These are phyloP conservation scores for Diospyros kaki DNA, from an alignment of 148 eudicot genomes.

Conservation along the genomic window DNA sequence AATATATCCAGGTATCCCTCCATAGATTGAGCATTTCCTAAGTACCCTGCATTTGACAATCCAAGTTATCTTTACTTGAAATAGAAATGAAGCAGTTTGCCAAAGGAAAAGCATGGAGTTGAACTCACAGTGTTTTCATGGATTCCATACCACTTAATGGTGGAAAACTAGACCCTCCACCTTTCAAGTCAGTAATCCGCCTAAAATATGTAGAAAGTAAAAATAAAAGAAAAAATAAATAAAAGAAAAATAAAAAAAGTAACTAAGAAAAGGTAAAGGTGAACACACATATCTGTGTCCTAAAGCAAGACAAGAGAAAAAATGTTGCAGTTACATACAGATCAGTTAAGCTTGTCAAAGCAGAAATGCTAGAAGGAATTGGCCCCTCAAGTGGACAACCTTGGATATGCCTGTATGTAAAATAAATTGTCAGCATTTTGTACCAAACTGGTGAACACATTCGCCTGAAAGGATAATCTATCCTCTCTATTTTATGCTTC, in stretches of 20 bases:
- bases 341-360: conserved; percentile 45
- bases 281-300: background rate
- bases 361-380: conserved; percentile 46
- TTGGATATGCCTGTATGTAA: conserved; percentile 43
- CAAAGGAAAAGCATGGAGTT: background rate
- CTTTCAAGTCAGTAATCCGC: conserved; percentile 56
- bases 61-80: conserved; percentile 2
- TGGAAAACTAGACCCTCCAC: conserved; percentile 39
- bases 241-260: background rate
- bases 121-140: conserved; percentile 44
- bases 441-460: background rate
- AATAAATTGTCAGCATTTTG: background rate
- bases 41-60: conserved; percentile 31
- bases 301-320: background rate
- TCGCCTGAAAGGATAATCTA: background rate
- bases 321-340: conserved; percentile 29
- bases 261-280: background rate
- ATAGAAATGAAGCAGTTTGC: background rate
- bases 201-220: conserved; percentile 19
- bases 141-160: conserved; percentile 28
- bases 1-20: conserved; percentile 43
- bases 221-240: background rate
- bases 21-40: conserved; percentile 42
- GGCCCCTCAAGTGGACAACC: conserved; percentile 59
- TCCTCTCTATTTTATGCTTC: background rate